These are phyloP conservation scores for Blepharisma japonicum DNA, from an alignment of 73 alveolate genomes.

Conservation along the genomic window DNA sequence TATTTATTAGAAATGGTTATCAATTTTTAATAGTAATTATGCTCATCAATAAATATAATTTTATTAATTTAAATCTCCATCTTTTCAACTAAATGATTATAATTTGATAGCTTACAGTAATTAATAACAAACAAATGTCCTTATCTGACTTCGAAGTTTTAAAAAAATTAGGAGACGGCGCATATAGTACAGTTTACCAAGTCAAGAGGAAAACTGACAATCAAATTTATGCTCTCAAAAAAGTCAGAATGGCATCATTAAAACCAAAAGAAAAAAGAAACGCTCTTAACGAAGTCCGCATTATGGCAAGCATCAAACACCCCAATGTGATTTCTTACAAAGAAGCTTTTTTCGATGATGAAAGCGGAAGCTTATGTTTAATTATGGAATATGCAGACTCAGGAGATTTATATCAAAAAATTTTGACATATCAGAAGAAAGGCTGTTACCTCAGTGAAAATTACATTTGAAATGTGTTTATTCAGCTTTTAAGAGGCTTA, in stretches of 20 bases:
- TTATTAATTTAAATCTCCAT: too few relatives aligned
- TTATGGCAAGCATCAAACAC: conserved; percentile 49
- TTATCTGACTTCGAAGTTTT: conserved; percentile 31
- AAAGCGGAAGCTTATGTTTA: conserved; percentile 28
- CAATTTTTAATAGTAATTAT: too few relatives aligned
- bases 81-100: too few relatives aligned
- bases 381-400: conserved; percentile 62
- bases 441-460: conserved; percentile 50
- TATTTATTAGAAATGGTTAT: too few relatives aligned
- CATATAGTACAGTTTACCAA: conserved; percentile 44
- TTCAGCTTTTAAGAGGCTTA: too few relatives aligned
- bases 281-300: conserved; percentile 62
- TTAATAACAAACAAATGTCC: not conserved
- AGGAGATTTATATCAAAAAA: conserved; percentile 60
- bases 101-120: too few relatives aligned
- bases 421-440: conserved; percentile 40
- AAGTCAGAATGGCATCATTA: conserved; percentile 42
- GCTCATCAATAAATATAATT: too few relatives aligned
- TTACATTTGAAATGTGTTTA: conserved; percentile 38
- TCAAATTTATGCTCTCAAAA: conserved; percentile 46
- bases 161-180: conserved; percentile 44
- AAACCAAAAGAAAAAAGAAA: conserved; percentile 54
- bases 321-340: conserved; percentile 54
- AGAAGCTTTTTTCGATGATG: conserved; percentile 52
- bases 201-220: conserved; percentile 39